phyloP scores from a whole-genome alignment of 208 protist genomes.

The Leishmania major region DNA sequence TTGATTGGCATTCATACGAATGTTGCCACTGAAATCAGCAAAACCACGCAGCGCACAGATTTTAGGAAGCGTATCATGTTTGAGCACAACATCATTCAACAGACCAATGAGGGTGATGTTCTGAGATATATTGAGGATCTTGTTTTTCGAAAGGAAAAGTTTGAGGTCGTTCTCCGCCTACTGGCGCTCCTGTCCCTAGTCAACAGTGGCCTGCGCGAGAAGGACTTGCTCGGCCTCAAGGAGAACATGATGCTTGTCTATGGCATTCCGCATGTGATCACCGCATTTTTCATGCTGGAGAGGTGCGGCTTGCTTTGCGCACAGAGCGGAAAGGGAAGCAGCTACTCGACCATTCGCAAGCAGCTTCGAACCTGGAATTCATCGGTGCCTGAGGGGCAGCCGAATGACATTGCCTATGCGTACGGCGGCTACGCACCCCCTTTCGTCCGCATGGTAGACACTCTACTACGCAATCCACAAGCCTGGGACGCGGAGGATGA shows the following conservation, averaged over 20 bases:
- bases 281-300: constrained; percentile 59
- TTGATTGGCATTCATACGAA: constrained; percentile 80
- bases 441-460: constrained; percentile 59
- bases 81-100: constrained; percentile 83
- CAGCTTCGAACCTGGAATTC: constrained; percentile 63
- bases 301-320: constrained; percentile 56
- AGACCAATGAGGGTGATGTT: constrained; percentile 63
- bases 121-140: constrained; percentile 87
- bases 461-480: constrained; percentile 48
- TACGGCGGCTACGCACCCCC: constrained; percentile 83
- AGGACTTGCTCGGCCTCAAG: constrained; percentile 67
- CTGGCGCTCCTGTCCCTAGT: constrained; percentile 86
- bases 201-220: constrained; percentile 75
- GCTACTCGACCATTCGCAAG: constrained; percentile 57
- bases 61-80: constrained; percentile 72
- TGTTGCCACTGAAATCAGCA: constrained; percentile 81
- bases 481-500: constrained; percentile 43
- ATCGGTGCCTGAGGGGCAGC: constrained; percentile 55
- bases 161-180: constrained; percentile 70
- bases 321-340: constrained; percentile 42
- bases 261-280: constrained; percentile 81
- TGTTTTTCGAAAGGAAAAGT: constrained; percentile 57
- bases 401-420: constrained; percentile 73
- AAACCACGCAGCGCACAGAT: constrained; percentile 58
- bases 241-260: constrained; percentile 86